Base-by-base conservation (phyloP, 352 stramenopile genomes). In the Nothophytophthora sp. region DNA sequence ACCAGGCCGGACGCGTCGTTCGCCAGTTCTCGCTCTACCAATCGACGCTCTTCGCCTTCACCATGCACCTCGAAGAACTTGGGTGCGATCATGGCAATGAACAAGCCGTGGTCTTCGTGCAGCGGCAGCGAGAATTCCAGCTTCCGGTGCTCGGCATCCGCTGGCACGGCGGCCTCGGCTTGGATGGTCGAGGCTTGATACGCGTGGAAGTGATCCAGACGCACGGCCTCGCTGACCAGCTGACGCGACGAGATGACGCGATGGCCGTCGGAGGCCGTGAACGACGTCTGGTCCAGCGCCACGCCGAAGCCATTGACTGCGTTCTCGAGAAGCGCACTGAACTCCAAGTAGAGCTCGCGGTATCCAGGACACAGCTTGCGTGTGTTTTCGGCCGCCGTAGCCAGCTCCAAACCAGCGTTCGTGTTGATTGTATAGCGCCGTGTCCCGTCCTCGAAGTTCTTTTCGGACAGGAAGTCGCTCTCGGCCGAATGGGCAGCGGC, bases 361-460 rank as follows among this genome's bases (percentile, higher is more conserved):
- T 85, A 85, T 5, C 68, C 71, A 2, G 74, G 69, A 27, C 74
- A 85, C 7, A 51, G 36, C 0, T 40, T 44, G 18, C 81, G 57
- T 3, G 60, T 70, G 3, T 58, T 76, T 22, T 57, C 57, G 11
- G 57, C 51, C 2, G 43, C 47, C 23, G 50, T 48, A 29, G 77
- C 43, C 16, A 77, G 54, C 15, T 72, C 48, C 29, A 70, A 53
- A 11, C 79, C 77, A 10, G 73, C 73, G 23, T 57, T 50, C 23
- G 73, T 78, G 55, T 76, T 85, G 66, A 92, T 86, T 23, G 81
- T 92, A 59, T 80, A 88, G 22, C 79, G 78, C 34, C 77, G 62
- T 7, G 78, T 88, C 40, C 79, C 79, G 46, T 88, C 81, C 6
- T 63, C 54, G 25, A 92, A 60, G 33, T 47, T 76, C 65, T 88